These are phyloP conservation scores for Chaetothyriales sp. DNA, from an alignment of 2,329 filamentous ascomycete species.

Conservation along the genomic window DNA sequence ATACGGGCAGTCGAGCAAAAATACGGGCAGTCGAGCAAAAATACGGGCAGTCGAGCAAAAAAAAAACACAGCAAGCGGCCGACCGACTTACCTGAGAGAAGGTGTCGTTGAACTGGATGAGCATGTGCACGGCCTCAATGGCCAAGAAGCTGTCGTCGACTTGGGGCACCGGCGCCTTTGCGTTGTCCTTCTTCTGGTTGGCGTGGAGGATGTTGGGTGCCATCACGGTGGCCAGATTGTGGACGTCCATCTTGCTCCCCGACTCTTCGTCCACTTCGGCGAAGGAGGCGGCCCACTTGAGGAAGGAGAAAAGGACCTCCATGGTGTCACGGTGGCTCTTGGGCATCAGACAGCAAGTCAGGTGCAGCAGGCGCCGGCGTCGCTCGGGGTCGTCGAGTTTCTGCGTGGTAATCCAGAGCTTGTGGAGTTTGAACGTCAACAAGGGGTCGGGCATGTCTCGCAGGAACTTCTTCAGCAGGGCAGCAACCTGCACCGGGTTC, in stretches of 20 bases:
- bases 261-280: constrained; percentile 94
- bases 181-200: constrained; percentile 31
- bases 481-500: constrained; percentile 84
- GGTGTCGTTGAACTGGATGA: constrained; percentile 87
- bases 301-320: constrained; percentile 88
- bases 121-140: constrained; percentile 79
- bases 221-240: constrained; percentile 94
- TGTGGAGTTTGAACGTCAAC: constrained; percentile 87
- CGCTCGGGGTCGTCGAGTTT: constrained; percentile 73
- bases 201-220: constrained; percentile 79
- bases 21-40: too few species aligned
- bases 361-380: constrained; percentile 71
- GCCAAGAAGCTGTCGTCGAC: constrained; percentile 85
- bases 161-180: constrained; percentile 47
- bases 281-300: constrained; percentile 96
- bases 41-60: too few species aligned
- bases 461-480: constrained; percentile 86
- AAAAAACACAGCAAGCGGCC: constrained; percentile 25
- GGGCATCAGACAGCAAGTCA: constrained; percentile 82
- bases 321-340: constrained; percentile 87
- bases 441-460: constrained; percentile 88
- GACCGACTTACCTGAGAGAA: constrained; percentile 79
- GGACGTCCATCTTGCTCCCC: constrained; percentile 97
- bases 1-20: too few species aligned
- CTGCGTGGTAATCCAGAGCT: constrained; percentile 77